Conservation (phyloP, 208 protist species). For the Acanthamoeba divionensis region DNA sequence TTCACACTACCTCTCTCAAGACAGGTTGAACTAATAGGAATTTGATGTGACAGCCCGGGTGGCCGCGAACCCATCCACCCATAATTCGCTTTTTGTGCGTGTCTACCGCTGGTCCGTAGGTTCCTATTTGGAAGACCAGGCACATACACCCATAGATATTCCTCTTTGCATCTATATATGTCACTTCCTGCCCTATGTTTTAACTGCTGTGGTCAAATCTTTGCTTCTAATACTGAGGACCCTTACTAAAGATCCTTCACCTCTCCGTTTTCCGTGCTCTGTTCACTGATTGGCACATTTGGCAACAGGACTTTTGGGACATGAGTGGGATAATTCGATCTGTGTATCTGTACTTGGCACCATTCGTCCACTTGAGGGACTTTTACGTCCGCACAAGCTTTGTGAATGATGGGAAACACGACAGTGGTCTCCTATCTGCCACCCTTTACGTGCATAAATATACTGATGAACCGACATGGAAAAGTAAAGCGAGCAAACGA, state of each 20-base stretch:
- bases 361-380: neutral
- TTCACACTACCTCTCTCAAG: too few relatives aligned
- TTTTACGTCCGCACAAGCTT: neutral
- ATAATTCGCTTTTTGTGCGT: constrained; percentile 47
- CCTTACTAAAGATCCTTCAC: too few relatives aligned
- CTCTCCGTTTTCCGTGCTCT: too few relatives aligned
- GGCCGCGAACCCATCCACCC: too few relatives aligned
- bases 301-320: constrained; percentile 46
- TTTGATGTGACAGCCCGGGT: too few relatives aligned
- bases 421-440: neutral
- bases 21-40: too few relatives aligned
- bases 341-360: neutral
- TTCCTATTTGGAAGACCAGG: constrained; percentile 76
- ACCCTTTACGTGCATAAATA: too few relatives aligned
- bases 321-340: constrained; percentile 39
- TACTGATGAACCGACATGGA: too few relatives aligned
- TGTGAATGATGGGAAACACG: neutral
- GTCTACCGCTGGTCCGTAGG: constrained; percentile 66
- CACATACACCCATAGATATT: neutral
- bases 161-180: neutral
- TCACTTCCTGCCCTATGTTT: neutral
- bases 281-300: too few relatives aligned
- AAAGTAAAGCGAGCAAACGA: too few relatives aligned
- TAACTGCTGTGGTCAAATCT: too few relatives aligned
- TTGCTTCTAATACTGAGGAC: too few relatives aligned